A percentile compares a stretch with the other conserved stretches of the same genome.
Conservation (phyloP, 108 stramenopile species). For the Phaeodactylum tricornutum region DNA sequence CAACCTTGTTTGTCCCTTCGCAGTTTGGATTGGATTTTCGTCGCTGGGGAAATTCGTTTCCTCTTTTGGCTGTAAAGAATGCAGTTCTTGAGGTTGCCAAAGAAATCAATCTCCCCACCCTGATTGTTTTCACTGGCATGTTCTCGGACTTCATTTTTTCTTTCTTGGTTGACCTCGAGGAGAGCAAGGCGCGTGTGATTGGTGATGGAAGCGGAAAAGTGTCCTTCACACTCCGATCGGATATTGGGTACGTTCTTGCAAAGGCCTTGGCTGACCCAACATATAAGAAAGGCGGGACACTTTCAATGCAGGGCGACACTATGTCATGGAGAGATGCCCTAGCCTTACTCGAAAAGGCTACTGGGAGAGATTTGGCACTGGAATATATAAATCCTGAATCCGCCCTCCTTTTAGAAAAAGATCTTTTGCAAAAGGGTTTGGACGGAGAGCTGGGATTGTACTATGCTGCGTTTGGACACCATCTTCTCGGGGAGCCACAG, state of each 20-base stretch:
- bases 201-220: slow-evolving; percentile 2
- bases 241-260: slow-evolving; percentile 17
- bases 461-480: slow-evolving; percentile 11
- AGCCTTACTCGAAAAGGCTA: not conserved
- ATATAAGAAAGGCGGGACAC: slow-evolving; percentile 3
- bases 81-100: slow-evolving; percentile 8
- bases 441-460: slow-evolving; percentile 10
- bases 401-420: slow-evolving; percentile 8
- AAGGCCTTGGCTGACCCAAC: slow-evolving; percentile 16
- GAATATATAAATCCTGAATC: slow-evolving; percentile 4
- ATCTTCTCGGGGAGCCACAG: slow-evolving; percentile 16
- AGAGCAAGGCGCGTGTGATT: slow-evolving; percentile 1
- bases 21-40: slow-evolving; percentile 18
- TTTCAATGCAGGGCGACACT: slow-evolving; percentile 10
- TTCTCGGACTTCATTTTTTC: slow-evolving; percentile 14
- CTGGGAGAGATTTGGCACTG: slow-evolving; percentile 8
- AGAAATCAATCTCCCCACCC: slow-evolving; percentile 11
- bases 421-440: slow-evolving; percentile 9
- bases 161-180: slow-evolving; percentile 9
- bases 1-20: slow-evolving; percentile 14
- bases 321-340: slow-evolving; percentile 12
- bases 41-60: slow-evolving; percentile 12
- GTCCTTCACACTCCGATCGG: slow-evolving; percentile 10
- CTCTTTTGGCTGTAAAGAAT: slow-evolving; percentile 9
- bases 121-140: slow-evolving; percentile 10